Evolutionary conservation across 768 basidiomycete genomes (phyloP), one percentile per base, ranked within the genome.

Genomic region (Hortiboletus campestris): DNA sequence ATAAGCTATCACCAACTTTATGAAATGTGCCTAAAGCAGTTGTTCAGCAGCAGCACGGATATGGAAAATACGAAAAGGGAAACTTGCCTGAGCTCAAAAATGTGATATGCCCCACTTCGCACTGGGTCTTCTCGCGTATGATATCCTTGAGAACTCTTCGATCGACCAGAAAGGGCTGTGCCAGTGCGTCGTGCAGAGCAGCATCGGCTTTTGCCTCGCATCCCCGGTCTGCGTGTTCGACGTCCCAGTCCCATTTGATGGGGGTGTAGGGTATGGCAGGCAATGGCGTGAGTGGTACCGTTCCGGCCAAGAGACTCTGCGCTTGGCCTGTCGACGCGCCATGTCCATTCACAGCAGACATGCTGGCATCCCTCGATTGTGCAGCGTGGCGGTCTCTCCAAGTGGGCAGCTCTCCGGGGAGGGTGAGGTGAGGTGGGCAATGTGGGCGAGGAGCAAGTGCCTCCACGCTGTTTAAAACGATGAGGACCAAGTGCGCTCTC

Each of bases 11-110:
- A 63, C 71, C 73, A 22, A 80, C 89, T 76, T 93, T 93, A 70
- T 93, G 91, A 74, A 93, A 93, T 2, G 91, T 92, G 25, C 91
- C 90, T 89, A 56, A 11, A 20, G 51, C 9, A n/a, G 39, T 45
- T 10, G 25, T 40, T 64, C 44, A 57, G 46, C 12, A 25, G 38
- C n/a, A 6, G 38, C 32, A 25, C 50, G 39, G 55, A 56, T 31
- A 59, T 55, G 67, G 58, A 58, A 51, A 41, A 43, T 47, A 34
- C 47, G 45, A 22, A 43, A 7, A 17, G n/a, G 10, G 42, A 43
- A 46, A 51, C 86, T 61, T 66, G 84, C 89, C 89, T 57, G 88
- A 83, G 64, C 84, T 89, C 25, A 94, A 71, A 64, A 91, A 94
- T 35, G 68, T 72, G 62, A 93, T 89, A 20, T 84, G 75, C 3